Evolutionary conservation across 768 basidiomycete genomes (phyloP).

Genomic region (Coprinopsis sp.): DNA sequence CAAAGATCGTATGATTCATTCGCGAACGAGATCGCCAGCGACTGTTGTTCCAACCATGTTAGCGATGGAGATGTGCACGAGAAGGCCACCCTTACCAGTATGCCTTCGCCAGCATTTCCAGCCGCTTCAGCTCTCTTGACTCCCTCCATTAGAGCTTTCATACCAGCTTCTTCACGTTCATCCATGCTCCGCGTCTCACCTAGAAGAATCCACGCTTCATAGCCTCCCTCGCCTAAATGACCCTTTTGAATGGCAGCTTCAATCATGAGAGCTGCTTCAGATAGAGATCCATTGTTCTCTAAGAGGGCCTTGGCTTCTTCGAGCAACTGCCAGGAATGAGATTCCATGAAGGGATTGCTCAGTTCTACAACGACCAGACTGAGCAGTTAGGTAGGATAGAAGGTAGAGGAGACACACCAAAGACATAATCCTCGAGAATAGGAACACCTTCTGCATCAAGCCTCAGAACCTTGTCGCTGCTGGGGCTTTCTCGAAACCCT

Average conservation of each 20-base stretch:
- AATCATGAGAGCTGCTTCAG: slow-evolving; percentile 80
- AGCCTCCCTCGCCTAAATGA: slow-evolving; percentile 75
- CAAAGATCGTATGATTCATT: slow-evolving; percentile 91
- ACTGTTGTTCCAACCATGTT: slow-evolving; percentile 42
- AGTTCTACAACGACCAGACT: slow-evolving; percentile 41
- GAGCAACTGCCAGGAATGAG: slow-evolving; percentile 47
- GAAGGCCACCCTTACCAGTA: slow-evolving; percentile 56
- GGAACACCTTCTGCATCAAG: slow-evolving; percentile 78
- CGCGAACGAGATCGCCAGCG: slow-evolving; percentile 92
- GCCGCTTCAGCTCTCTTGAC: slow-evolving; percentile 60
- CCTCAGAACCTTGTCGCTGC: slow-evolving; percentile 32
- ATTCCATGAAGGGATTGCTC: slow-evolving; percentile 66
- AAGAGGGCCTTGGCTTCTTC: slow-evolving; percentile 73
- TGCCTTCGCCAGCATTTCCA: slow-evolving; percentile 65
- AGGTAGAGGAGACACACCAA: slow-evolving; percentile 53
- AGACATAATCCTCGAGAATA: slow-evolving; percentile 60
- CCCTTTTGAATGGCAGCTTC: slow-evolving; percentile 88
- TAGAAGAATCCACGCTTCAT: slow-evolving; percentile 88
- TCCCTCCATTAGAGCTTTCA: slow-evolving; percentile 75
- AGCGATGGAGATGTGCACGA: background rate
- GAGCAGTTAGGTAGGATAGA: no score
- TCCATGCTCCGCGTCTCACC: slow-evolving; percentile 91
- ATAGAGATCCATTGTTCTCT: slow-evolving; percentile 76
- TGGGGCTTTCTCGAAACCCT: slow-evolving; percentile 31
- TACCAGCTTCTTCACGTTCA: slow-evolving; percentile 77